Base-by-base conservation (phyloP, 768 basidiomycete genomes). In the Arthromyces matolae region DNA sequence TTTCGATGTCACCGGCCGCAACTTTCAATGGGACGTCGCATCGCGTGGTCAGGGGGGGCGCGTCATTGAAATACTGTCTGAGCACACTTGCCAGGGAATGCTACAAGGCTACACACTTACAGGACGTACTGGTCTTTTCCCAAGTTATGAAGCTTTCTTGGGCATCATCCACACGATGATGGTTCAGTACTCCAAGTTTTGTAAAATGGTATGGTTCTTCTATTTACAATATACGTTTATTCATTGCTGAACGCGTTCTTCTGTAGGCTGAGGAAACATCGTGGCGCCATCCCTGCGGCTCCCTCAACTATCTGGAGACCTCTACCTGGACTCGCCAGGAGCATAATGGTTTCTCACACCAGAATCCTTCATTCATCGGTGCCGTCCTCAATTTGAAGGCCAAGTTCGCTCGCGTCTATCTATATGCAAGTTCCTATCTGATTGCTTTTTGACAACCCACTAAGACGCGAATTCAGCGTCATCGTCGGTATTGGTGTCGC, bases 41-140 rank as follows among this genome's bases (percentile, higher is more conserved):
- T 74, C 71, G 18, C 80, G 85, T 53, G 81, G 71, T 8, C 71
- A 83, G 52, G 89, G 88, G 32, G 93, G 92, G 1, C 83, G 91
- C 8, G 80, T 94, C 36, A 74, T 93, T 50, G 93, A 95, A 66
- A 93, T 93, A 47, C 80, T 94, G 14, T 89, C 86, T 6, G 89
- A 91, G 60, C 90, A 93, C 59, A 90, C 88, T 8, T 87, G 87
- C 55, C 88, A 93, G 61, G 90, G 86, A 19, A 92, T 92, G 84
- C 71, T 94, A 10, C 89, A 96, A 65, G 92, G 93, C 2, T 94
- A 94, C 66, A 92, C 90, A 5, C 78, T 96, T 37, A 94, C 93
- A 0, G 93, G 93, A 8, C 75, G 85, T 32, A 86, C 84, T 0
- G 91, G 81, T 10, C 71, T 94, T 27, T 91, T 95, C 79, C 91